phyloP scores from a whole-genome alignment of 345 rosid genomes.

The Populus simonii region DNA sequence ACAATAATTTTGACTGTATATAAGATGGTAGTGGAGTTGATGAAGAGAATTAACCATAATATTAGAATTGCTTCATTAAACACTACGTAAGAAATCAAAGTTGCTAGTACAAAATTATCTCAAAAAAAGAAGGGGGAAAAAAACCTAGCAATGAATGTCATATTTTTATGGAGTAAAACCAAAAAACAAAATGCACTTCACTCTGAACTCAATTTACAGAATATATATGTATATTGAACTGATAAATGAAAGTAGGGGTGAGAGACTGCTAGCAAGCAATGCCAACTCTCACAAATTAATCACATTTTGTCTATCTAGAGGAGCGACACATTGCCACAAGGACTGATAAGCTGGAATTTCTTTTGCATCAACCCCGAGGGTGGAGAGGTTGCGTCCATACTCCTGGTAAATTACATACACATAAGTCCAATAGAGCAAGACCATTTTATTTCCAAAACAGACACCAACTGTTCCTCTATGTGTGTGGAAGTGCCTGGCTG shows the following conservation, averaged over 20 bases:
- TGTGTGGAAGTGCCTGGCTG: neutral
- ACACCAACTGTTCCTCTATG: neutral
- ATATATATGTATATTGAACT: neutral
- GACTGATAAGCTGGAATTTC: constrained; percentile 62
- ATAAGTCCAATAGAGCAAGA: neutral
- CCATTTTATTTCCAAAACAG: neutral
- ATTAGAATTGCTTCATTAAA: neutral
- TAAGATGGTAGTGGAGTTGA: neutral
- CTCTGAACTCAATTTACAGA: neutral
- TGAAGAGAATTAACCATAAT: neutral
- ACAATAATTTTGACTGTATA: neutral
- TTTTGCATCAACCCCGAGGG: constrained; percentile 67
- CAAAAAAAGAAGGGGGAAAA: neutral
- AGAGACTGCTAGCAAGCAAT: constrained; percentile 3
- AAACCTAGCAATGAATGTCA: neutral
- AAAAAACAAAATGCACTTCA: neutral
- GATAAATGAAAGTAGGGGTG: neutral
- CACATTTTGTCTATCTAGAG: constrained; percentile 54
- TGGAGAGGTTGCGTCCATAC: constrained; percentile 70
- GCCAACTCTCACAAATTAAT: constrained; percentile 38
- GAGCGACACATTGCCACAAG: constrained; percentile 93
- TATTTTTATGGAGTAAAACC: neutral
- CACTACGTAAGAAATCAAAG: neutral
- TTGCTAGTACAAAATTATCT: neutral
- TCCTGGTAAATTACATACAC: constrained; percentile 45